phyloP scores from a whole-genome alignment of 2,329 filamentous ascomycete genomes.

The Lachnellula arida region DNA sequence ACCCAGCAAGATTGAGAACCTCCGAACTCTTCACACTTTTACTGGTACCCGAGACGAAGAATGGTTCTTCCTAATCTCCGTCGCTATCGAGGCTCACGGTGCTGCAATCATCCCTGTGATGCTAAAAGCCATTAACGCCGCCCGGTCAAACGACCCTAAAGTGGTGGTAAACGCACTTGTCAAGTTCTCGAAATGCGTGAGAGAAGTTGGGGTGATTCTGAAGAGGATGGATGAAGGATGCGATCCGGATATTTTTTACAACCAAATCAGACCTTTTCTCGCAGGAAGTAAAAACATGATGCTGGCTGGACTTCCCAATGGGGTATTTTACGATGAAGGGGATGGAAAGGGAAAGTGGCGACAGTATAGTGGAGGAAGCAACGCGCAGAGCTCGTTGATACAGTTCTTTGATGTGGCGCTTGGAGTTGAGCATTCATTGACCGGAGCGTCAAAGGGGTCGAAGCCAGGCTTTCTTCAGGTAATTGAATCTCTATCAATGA shows the following conservation, averaged over 20 bases:
- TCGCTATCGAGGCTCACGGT: conserved; percentile 82
- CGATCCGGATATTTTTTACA: conserved; percentile 82
- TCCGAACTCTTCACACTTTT: conserved; percentile 73
- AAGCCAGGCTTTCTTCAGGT: conserved; percentile 24
- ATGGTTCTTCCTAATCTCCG: conserved; percentile 89
- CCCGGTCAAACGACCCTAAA: conserved; percentile 53
- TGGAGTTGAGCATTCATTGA: conserved; percentile 67
- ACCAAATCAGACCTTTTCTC: conserved; percentile 80
- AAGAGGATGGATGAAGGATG: conserved; percentile 87
- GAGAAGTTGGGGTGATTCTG: conserved; percentile 62
- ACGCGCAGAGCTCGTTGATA: conserved; percentile 87
- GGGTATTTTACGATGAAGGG: conserved; percentile 79
- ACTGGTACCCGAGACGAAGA: conserved; percentile 87
- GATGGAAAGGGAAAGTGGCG: conserved; percentile 62
- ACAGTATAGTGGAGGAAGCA: conserved; percentile 83
- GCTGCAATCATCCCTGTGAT: conserved; percentile 72
- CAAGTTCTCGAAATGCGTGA: conserved; percentile 61
- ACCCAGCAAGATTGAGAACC: conserved; percentile 48
- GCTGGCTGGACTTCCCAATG: conserved; percentile 73
- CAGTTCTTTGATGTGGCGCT: conserved; percentile 89
- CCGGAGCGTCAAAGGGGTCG: conserved; percentile 26
- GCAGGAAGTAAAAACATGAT: conserved; percentile 93
- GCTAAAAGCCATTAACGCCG: conserved; percentile 69
- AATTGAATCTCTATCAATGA: background rate
- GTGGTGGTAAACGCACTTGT: conserved; percentile 60